Base-by-base conservation (phyloP, 306 rosid species). In the Cicer arietinum region DNA sequence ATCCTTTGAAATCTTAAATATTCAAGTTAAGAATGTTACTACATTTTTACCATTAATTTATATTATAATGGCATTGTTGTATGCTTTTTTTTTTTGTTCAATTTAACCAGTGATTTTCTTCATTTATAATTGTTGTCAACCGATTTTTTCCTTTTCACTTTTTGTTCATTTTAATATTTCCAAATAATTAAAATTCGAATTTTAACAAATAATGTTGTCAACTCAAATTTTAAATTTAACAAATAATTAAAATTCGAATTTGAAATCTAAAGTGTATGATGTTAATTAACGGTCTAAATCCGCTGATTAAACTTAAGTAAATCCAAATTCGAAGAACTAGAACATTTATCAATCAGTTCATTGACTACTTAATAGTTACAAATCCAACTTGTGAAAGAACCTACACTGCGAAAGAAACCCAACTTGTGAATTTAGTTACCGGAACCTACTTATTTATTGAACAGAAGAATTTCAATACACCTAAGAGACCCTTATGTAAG, bases 361-460 rank as follows among this genome's bases (percentile, higher is more conserved):
- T 14, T 20, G 58, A 74, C 51, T 20, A 41, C 25, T 60, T 60
- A 59, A 25, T 59, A 37, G 47, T 17, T 75, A 79, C 78, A 71
- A 78, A 14, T 14, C 16, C 16, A 14, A 14, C 16, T 14, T 14
- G 16, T 14, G 16, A 22, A 56, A 20, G 39, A 4, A 56, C 62
- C 43, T 0, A 59, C 42, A 12, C 43, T 6, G 67, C 67, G 13
- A 63, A 13, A 66, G 30, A 53, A 72, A 79, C 77, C 35, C 57
- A 47, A 20, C 42, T 6, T 59, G 43, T 13, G 66, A 30, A 30
- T 59, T 35, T 18, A 12, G 18, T 8, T 60, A 30, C 66, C 25
- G 1, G 25, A 22, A 22, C 2, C 2, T 22, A 2, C 25, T 22
- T 22, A 22, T 22, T 22, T 22, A 1, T 22, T 60, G 18, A 30